Conservation (phyloP, 495 filamentous ascomycete species). For the Ascodesmis nigricans region DNA sequence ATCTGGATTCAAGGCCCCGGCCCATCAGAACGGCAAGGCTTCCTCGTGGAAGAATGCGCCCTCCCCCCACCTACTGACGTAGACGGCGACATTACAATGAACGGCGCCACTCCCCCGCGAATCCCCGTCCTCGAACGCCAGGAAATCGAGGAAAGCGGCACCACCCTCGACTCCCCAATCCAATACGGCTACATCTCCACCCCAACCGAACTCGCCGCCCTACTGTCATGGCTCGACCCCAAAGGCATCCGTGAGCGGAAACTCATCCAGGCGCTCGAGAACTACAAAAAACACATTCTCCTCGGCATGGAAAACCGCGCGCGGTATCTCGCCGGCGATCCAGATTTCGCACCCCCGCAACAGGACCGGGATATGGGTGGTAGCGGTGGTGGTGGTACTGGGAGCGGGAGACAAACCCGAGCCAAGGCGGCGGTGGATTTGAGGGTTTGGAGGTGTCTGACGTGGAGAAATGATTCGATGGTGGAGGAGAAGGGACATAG, state of each 20-base stretch:
- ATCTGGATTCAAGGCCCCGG: conserved; percentile 94
- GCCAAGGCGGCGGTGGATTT: conserved; percentile 45
- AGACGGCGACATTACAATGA: conserved; percentile 29
- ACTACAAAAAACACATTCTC: conserved; percentile 54
- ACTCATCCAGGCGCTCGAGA: conserved; percentile 60
- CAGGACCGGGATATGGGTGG: conserved; percentile 35
- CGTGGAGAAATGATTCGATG: conserved; percentile 64
- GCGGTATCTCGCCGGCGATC: conserved; percentile 37
- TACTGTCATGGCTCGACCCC: conserved; percentile 73
- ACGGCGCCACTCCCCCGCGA: conserved; percentile 34
- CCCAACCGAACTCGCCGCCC: conserved; percentile 46
- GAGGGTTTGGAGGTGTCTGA: conserved; percentile 43
- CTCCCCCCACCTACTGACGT: conserved; percentile 15
- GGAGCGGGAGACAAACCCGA: conserved; percentile 49
- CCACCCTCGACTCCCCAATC: conserved; percentile 48
- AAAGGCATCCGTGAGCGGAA: conserved; percentile 65
- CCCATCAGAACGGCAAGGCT: conserved; percentile 65
- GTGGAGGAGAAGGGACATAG: conserved; percentile 56
- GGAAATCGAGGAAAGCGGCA: conserved; percentile 62
- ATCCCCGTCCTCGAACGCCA: conserved; percentile 72
- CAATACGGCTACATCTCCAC: conserved; percentile 88
- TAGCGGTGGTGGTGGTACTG: too few species aligned
- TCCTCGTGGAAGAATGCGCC: conserved; percentile 35
- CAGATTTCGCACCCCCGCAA: conserved; percentile 30
- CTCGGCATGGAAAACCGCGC: conserved; percentile 59